A percentile compares a stretch with the other conserved stretches of the same genome.
Conservation (phyloP, 306 rosid genomes). For the Pyrus communis region DNA sequence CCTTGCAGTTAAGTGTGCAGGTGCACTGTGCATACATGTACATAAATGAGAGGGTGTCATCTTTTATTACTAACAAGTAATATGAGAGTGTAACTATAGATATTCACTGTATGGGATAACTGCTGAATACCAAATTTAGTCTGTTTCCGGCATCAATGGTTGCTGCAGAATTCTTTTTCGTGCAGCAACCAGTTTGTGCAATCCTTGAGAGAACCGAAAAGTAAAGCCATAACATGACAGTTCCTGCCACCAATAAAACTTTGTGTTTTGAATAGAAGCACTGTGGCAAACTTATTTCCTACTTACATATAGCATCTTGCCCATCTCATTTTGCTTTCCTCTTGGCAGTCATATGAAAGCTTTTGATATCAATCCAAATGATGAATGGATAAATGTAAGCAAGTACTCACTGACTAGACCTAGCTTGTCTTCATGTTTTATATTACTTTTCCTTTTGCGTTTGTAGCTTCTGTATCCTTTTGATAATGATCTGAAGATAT, state of each 20-base stretch:
- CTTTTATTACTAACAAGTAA: neutral
- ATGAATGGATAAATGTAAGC: conserved; percentile 92
- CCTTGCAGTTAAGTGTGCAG: neutral
- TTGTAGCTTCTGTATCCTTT: neutral
- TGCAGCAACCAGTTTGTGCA: neutral
- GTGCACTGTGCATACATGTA: neutral
- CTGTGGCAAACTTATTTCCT: neutral
- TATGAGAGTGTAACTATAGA: neutral
- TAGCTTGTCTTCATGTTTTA: neutral
- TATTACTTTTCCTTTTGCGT: conserved; percentile 5
- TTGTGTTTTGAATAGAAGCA: conserved; percentile 3
- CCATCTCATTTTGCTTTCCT: conserved; percentile 20
- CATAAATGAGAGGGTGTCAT: neutral
- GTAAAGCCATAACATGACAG: conserved; percentile 1
- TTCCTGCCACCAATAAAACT: conserved; percentile 5
- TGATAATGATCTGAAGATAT: conserved; percentile 21
- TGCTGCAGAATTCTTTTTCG: neutral
- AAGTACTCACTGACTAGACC: conserved; percentile 8
- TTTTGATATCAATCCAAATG: conserved; percentile 85
- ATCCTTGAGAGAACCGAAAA: neutral
- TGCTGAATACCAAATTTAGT: neutral
- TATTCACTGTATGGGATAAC: neutral
- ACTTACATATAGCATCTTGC: neutral
- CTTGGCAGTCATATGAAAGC: conserved; percentile 86
- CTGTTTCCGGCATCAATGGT: conserved; percentile 1